Evolutionary conservation across 202 grass and related monocot genomes (phyloP), one percentile per base, ranked within the genome.

Genomic region (Carex arenaria): DNA sequence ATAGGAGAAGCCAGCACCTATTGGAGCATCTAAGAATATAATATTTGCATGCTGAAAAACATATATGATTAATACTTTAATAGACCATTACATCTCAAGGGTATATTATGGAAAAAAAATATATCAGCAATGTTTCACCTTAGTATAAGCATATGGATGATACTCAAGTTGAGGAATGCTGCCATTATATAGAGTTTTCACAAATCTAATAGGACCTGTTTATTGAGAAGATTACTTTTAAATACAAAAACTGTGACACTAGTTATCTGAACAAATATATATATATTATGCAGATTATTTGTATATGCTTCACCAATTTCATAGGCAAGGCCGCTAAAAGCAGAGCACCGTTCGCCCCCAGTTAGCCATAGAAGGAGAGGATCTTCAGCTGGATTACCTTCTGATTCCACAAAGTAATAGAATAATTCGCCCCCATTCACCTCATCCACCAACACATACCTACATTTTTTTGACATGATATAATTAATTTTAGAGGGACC

Each of bases 351-450:
- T 12, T 80, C 69, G 10, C 88, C 85, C 15, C 88, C 88, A 45
- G 68, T 87, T 68, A 87, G 52, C 88, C 88, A 90, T 19, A 87
- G 3, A 9, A 87, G 15, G 51, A 90, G 18, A 10, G 88, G 85
- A 10, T 90, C 88, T 8, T 53, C 70, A 9, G 43, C 18, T 2
- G 82, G 86, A 4, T 64, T 72, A 31, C 77, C 36, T 55, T 90
- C 88, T 30, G 88, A 90, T 66, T 86, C 72, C 28, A 86, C 61
- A 40, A 90, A 90, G 59, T 90, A 90, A 82, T 90, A 90, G 82
- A 87, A 90, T 3, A 85, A 65, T 36, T 87, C 85, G 0, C 47
- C 38, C 12, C 85, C 85, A 30, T 91, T 83, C 38, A 4, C 20
- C 10, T 84, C 64, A n/a, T 91, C 89, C 64, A 91, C 89, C 32